These are phyloP conservation scores for Phytopythium delawarense DNA, from an alignment of 352 stramenopile genomes.

Conservation along the genomic window DNA sequence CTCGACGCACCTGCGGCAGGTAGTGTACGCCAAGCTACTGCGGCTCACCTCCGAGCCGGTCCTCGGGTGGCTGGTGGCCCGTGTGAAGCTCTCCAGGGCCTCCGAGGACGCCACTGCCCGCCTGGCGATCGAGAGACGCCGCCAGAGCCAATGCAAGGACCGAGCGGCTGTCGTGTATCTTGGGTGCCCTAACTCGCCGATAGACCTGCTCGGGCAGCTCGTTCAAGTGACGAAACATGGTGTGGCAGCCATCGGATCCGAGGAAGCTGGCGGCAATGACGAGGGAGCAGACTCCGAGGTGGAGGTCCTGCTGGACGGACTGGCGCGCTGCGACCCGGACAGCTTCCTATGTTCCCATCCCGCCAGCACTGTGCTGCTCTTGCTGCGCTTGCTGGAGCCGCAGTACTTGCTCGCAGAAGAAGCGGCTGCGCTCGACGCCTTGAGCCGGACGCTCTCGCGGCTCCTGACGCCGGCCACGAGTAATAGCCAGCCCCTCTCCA, in stretches of 20 bases:
- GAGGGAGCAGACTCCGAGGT: background rate
- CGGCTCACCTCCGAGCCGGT: constrained; percentile 33
- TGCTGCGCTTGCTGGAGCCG: constrained; percentile 33
- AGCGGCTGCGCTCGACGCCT: constrained; percentile 18
- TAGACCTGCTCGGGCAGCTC: constrained; percentile 28
- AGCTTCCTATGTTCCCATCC: constrained; percentile 21
- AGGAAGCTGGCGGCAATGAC: constrained; percentile 13
- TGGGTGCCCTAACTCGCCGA: constrained; percentile 21
- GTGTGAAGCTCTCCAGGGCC: constrained; percentile 30
- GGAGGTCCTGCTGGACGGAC: background rate
- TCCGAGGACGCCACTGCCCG: constrained; percentile 18
- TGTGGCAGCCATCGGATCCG: background rate
- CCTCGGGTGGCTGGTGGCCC: constrained; percentile 29
- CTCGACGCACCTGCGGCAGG: constrained; percentile 19
- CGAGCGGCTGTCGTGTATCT: background rate
- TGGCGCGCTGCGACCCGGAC: background rate
- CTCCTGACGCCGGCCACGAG: constrained; percentile 5
- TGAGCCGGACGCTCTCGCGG: constrained; percentile 18
- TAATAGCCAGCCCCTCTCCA: too few species aligned
- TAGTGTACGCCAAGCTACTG: constrained; percentile 34
- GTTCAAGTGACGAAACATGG: constrained; percentile 6
- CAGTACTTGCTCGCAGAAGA: constrained; percentile 13
- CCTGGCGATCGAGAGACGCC: background rate
- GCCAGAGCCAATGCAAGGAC: background rate
- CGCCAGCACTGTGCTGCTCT: constrained; percentile 24